A percentile compares a stretch with the other conserved stretches of the same genome.
These are phyloP conservation scores for Collybia nuda DNA, from an alignment of 768 basidiomycete genomes.

Conservation along the genomic window DNA sequence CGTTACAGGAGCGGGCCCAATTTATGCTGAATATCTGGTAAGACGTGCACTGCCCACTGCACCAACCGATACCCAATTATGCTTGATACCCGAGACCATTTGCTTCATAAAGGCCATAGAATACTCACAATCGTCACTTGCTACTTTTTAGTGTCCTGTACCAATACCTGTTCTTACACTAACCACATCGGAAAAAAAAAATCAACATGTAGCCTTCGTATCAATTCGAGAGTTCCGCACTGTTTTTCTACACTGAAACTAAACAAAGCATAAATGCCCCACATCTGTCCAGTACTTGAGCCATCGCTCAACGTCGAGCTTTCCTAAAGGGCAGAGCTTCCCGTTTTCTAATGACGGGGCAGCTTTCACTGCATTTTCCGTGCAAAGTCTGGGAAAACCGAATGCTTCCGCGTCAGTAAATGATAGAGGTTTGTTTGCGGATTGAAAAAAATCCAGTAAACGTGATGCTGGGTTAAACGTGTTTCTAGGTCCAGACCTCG, in stretches of 20 bases:
- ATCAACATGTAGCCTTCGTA: too few species aligned
- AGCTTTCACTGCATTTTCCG: constrained; percentile 3
- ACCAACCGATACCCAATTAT: too few species aligned
- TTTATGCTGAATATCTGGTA: constrained; percentile 43
- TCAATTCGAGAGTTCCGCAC: too few species aligned
- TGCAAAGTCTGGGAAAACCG: constrained; percentile 17
- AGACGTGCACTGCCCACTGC: background rate
- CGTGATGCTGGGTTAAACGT: constrained; percentile 23
- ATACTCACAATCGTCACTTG: too few species aligned
- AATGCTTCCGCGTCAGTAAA: constrained; percentile 19
- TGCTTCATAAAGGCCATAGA: too few species aligned
- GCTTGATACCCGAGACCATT: too few species aligned
- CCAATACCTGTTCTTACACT: too few species aligned
- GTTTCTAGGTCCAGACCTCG: background rate
- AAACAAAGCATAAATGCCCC: too few species aligned
- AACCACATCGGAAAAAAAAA: too few species aligned
- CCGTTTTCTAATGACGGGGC: constrained; percentile 4
- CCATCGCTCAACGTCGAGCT: constrained; percentile 12
- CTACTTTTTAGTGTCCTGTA: too few species aligned
- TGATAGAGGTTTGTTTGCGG: constrained; percentile 9
- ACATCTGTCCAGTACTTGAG: too few species aligned
- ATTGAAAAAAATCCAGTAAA: constrained; percentile 26
- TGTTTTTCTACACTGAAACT: too few species aligned
- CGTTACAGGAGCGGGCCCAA: constrained; percentile 45
- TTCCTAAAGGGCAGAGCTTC: constrained; percentile 5